Evolutionary conservation across 2,329 filamentous ascomycete species (phyloP).

Genomic region (Fusarium luffae): DNA sequence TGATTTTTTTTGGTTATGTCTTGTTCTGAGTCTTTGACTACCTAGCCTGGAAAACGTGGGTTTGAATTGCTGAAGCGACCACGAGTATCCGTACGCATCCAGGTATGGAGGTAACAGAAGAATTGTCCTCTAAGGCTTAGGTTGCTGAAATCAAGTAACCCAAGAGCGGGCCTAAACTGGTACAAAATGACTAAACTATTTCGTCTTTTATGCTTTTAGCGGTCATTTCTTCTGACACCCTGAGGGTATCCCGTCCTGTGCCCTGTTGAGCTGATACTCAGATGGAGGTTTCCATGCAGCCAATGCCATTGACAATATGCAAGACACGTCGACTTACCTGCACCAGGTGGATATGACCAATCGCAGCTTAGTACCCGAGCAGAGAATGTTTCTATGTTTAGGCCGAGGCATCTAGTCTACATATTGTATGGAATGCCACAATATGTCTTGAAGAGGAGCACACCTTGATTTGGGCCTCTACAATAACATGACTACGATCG

Average conservation of each 20-base stretch:
- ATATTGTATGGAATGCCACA: background rate
- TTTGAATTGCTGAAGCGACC: background rate
- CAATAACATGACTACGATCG: background rate
- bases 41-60: background rate
- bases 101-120: too few relatives aligned
- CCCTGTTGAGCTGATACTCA: background rate
- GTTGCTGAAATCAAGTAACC: too few relatives aligned
- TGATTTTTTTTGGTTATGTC: background rate
- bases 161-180: too few relatives aligned
- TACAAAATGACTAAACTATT: too few relatives aligned
- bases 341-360: background rate
- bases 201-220: too few relatives aligned
- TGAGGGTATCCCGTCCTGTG: background rate
- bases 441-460: background rate
- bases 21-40: background rate
- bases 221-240: too few relatives aligned
- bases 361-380: background rate
- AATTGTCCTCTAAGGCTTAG: too few relatives aligned
- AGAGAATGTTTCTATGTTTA: background rate
- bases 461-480: background rate
- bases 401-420: background rate
- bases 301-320: conserved; percentile 39
- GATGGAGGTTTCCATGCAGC: background rate
- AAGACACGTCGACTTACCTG: conserved; percentile 46
- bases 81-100: too few relatives aligned